Conservation (phyloP, 352 stramenopile genomes). For the Blastocystis sp. region DNA sequence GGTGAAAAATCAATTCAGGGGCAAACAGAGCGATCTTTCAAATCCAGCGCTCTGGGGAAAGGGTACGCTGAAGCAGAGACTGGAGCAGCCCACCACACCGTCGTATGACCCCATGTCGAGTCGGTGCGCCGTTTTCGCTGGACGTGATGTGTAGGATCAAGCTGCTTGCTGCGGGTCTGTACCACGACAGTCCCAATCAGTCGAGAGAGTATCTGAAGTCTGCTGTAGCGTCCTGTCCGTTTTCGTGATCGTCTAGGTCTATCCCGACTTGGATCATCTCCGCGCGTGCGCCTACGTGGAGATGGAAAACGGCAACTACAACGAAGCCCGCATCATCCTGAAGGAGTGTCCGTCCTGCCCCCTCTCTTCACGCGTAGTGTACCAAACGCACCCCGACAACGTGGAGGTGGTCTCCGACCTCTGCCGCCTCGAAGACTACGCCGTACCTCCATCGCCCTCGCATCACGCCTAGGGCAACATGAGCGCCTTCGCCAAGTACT, state of each 20-base stretch:
- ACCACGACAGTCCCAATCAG: neutral
- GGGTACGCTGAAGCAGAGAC: too few species aligned
- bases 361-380: neutral
- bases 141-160: too few species aligned
- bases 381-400: neutral
- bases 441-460: neutral
- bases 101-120: too few species aligned
- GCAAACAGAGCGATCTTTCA: too few species aligned
- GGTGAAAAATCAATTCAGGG: too few species aligned
- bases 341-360: neutral
- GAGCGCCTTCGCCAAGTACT: neutral
- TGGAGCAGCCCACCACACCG: too few species aligned
- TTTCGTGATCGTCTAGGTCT: neutral
- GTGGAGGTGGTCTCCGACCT: neutral
- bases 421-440: neutral
- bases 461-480: neutral
- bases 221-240: neutral
- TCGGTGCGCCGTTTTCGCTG: too few species aligned
- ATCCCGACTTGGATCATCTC: neutral
- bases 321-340: conserved; percentile 22
- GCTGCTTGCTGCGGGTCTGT: neutral
- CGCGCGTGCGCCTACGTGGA: conserved; percentile 20
- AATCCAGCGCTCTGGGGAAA: too few species aligned
- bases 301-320: neutral
- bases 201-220: neutral